Base-by-base conservation (phyloP, 441 rosid genomes). In the Hura crepitans region DNA sequence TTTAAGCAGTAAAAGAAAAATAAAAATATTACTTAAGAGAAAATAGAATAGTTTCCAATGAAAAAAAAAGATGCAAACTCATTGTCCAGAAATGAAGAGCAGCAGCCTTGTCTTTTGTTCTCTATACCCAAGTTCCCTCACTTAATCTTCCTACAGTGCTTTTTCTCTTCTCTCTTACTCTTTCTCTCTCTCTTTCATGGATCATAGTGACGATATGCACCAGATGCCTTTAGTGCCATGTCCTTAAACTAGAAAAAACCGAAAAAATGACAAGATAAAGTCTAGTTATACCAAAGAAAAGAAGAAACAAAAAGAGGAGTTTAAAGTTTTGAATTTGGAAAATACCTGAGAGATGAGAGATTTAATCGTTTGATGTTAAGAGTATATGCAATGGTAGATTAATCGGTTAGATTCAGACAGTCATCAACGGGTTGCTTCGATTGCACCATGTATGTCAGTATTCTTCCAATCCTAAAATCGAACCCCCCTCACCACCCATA, bases 151-250 rank as follows among this genome's bases (percentile, higher is more conserved):
- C n/a, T n/a, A n/a, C n/a, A n/a, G n/a, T n/a, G n/a, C n/a, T n/a
- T n/a, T n/a, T n/a, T n/a, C n/a, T n/a, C n/a, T n/a, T n/a, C n/a
- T n/a, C n/a, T n/a, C n/a, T n/a, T n/a, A n/a, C n/a, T n/a, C n/a
- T n/a, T n/a, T n/a, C n/a, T n/a, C n/a, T n/a, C n/a, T 93, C 98
- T 5, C 98, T 96, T 87, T 66, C 93, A 93, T 35, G 97, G 90
- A 51, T 70, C 84, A 77, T 96, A 93, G 78, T 88, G 93, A 63
- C 87, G 83, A 83, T 93, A 93, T 55, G 98, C 97, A 14, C 98
- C 98, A 2, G 96, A 94, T n/a, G 96, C 98, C 77, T 94, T 94
- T 10, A 94, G 75, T 64, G 96, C 97, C 97, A 94, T 94, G 57
- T 94, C 97, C 70, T 76, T 85, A 17, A 93, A 84, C 98, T 93